These are phyloP conservation scores for Waitea zeae DNA, from an alignment of 1,284 basidiomycete genomes.

Conservation along the genomic window DNA sequence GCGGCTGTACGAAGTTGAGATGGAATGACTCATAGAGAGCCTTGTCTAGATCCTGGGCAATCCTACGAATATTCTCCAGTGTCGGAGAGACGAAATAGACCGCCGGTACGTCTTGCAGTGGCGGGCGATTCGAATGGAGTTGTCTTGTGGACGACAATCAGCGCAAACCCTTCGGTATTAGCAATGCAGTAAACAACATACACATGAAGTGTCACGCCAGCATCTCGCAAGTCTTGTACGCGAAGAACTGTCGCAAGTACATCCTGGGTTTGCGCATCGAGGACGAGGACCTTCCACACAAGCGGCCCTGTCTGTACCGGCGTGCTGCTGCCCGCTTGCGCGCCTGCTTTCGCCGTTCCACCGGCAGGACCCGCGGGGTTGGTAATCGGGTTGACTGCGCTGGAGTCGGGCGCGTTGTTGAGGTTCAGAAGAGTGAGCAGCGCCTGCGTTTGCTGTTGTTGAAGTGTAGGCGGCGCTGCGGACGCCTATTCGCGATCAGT, in stretches of 20 bases:
- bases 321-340: conserved; percentile 21
- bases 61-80: conserved; percentile 70
- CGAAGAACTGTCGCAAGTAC: conserved; percentile 88
- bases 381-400: conserved; percentile 11
- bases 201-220: conserved; percentile 96
- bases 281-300: conserved; percentile 92
- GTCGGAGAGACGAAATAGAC: conserved; percentile 96
- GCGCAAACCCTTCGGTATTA: background rate
- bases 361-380: conserved; percentile 5
- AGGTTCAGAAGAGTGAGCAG: conserved; percentile 34
- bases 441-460: conserved; percentile 66
- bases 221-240: conserved; percentile 92
- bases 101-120: conserved; percentile 90
- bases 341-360: conserved; percentile 18
- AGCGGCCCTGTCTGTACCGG: conserved; percentile 49
- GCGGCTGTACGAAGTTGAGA: conserved; percentile 87
- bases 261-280: conserved; percentile 94
- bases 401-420: conserved; percentile 16
- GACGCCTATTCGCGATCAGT: too few species aligned
- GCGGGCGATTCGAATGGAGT: conserved; percentile 78
- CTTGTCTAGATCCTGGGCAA: conserved; percentile 80
- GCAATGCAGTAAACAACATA: conserved; percentile 19
- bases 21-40: conserved; percentile 87
- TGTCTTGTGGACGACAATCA: conserved; percentile 38
- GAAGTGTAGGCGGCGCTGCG: conserved; percentile 31